These are phyloP conservation scores for Lachancea nothofagi DNA, from an alignment of 805 yeast species.

Conservation along the genomic window DNA sequence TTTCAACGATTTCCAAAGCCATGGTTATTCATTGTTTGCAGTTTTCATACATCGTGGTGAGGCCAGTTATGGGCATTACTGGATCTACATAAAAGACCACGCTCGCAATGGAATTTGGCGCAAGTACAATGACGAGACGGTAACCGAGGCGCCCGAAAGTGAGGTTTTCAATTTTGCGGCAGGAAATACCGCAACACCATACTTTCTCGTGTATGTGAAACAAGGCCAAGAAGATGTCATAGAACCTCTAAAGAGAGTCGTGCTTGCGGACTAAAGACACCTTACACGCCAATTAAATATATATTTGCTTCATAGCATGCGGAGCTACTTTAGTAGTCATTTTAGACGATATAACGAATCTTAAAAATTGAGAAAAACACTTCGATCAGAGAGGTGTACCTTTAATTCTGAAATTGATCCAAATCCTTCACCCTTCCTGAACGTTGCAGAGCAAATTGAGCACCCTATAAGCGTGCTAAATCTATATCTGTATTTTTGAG, in stretches of 20 bases:
- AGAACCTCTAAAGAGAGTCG: constrained; percentile 57
- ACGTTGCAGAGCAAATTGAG: too few relatives aligned
- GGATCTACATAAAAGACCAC: constrained; percentile 87
- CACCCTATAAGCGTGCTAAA: too few relatives aligned
- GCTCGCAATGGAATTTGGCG: constrained; percentile 57
- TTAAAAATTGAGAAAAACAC: too few relatives aligned
- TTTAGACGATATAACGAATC: too few relatives aligned
- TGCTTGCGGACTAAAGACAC: neutral
- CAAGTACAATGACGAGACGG: constrained; percentile 92
- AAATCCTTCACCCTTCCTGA: too few relatives aligned
- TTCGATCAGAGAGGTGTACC: too few relatives aligned
- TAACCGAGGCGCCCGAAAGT: constrained; percentile 63
- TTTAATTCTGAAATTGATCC: too few relatives aligned
- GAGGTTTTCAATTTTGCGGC: constrained; percentile 63
- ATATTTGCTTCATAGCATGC: neutral
- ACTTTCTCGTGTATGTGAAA: constrained; percentile 78
- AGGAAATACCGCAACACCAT: constrained; percentile 88
- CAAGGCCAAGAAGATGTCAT: constrained; percentile 52
- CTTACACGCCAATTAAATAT: too few relatives aligned
- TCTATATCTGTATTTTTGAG: too few relatives aligned
- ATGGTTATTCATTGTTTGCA: constrained; percentile 83
- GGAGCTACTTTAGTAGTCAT: too few relatives aligned
- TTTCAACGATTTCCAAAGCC: constrained; percentile 52
- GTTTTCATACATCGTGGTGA: constrained; percentile 93
- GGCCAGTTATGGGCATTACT: constrained; percentile 94